Base-by-base conservation (phyloP, 352 stramenopile species). In the Achlya hypogyna region DNA sequence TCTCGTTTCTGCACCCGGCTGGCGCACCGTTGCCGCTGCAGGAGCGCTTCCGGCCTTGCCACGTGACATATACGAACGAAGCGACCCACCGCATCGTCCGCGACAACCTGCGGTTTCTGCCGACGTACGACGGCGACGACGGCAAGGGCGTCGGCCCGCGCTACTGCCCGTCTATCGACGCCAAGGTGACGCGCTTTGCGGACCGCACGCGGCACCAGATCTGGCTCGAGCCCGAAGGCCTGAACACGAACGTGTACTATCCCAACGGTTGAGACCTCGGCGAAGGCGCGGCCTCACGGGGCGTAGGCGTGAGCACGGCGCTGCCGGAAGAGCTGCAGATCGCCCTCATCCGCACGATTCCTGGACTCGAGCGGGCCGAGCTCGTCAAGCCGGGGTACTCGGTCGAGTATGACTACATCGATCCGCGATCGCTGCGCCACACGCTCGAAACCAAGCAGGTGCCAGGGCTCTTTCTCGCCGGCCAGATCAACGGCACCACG, bases 331-430 rank as follows among this genome's bases (percentile, higher is more conserved):
- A 98, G 27, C 82, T 98, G n/a, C 97, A 99, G 71, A 74, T 96
- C 5, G 72, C 96, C 71, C 87, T 99, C 51, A 78, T 99, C 43
- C 83, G 87, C 10, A 97, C 79, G 4, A 99, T 99, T 76, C 76
- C 91, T 67, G 97, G 97, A 20, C 77, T 99, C 4, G 94, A 98
- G 75, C 81, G 97, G 23, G 93, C 96, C 38, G 85, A 98, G 53
- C 97, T 99, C 66, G 74, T 99, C 22, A 86, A 93, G 9, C 89
- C 95, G 25, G 97, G 95, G 25, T 99, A 99, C 73, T 96, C 98
- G n/a, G 97, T 99, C n/a, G 97, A 99, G 78, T 99, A 99, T 72
- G 96, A 99, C 81, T 99, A 96, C 73, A 82, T 99, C 43, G 96
- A 99, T 69, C 96, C 96, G 12, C 86, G 91, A 64, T 93, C 87